Conservation (phyloP, 352 stramenopile species). For the Phytophthora macrochlamydospora region DNA sequence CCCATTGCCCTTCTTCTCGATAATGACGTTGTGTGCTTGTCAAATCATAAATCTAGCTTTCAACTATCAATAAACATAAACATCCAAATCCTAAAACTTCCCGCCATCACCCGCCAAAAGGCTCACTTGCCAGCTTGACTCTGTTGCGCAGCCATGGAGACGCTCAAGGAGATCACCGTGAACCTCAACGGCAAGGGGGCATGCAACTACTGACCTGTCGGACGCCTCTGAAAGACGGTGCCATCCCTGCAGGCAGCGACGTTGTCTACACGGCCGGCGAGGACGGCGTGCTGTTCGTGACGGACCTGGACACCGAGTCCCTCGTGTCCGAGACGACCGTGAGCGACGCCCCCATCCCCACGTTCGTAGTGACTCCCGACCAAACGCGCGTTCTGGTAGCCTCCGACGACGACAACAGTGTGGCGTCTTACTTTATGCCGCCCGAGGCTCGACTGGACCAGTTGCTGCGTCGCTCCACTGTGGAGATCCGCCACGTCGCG, state of each 20-base stretch:
- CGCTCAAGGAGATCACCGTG: conserved; percentile 79
- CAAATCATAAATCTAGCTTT: too few species aligned
- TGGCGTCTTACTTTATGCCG: conserved; percentile 76
- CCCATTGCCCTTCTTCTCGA: conserved; percentile 33
- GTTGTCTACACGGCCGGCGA: conserved; percentile 79
- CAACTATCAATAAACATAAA: too few species aligned
- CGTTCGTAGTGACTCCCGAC: conserved; percentile 71
- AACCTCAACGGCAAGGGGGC: conserved; percentile 71
- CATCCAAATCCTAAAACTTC: too few species aligned
- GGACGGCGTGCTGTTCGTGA: conserved; percentile 81
- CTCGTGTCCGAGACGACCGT: conserved; percentile 54
- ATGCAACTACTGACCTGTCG: conserved; percentile 58
- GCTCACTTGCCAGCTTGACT: background rate
- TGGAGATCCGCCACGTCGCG: conserved; percentile 72
- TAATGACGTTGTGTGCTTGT: background rate
- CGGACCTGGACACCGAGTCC: conserved; percentile 59
- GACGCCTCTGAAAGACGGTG: conserved; percentile 37
- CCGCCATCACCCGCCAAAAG: too few species aligned
- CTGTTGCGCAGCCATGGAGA: conserved; percentile 48
- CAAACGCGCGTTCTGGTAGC: conserved; percentile 70
- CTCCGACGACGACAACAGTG: conserved; percentile 71
- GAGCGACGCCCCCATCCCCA: conserved; percentile 67
- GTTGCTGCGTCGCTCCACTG: conserved; percentile 73
- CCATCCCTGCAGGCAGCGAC: conserved; percentile 44
- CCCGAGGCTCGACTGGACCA: conserved; percentile 52